These are phyloP conservation scores for Nymphaea colorata DNA, from an alignment of 164 flowering plant genomes.

Conservation along the genomic window DNA sequence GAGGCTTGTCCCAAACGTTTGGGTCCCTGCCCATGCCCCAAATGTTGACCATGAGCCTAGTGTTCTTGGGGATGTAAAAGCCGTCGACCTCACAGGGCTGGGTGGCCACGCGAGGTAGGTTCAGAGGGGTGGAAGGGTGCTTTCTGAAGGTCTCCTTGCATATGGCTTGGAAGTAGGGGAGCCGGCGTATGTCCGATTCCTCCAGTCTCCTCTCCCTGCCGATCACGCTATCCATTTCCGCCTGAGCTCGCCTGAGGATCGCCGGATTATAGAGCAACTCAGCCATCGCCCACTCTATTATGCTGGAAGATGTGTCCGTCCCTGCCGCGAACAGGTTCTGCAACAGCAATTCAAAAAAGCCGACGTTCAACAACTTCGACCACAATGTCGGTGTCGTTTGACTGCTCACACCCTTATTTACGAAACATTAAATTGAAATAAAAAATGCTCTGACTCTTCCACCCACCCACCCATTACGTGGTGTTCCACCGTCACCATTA, in stretches of 20 bases:
- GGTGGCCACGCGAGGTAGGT: slow-evolving; percentile 10
- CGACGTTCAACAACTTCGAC: too few species aligned
- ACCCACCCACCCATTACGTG: too few species aligned
- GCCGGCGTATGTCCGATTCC: slow-evolving; percentile 16
- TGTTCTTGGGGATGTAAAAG: slow-evolving; percentile 21
- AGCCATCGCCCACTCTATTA: slow-evolving; percentile 24
- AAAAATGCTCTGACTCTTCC: too few species aligned
- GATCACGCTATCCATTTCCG: slow-evolving; percentile 15
- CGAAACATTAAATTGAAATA: too few species aligned
- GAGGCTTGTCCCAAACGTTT: slow-evolving; percentile 24
- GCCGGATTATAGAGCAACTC: slow-evolving; percentile 14
- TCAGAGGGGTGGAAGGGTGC: slow-evolving; percentile 21
- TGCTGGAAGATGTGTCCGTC: slow-evolving; percentile 15
- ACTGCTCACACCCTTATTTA: neutral
- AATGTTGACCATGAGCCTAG: slow-evolving; percentile 21
- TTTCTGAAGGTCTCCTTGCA: slow-evolving; percentile 28
- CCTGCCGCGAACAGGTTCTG: slow-evolving; percentile 2
- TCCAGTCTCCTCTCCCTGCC: slow-evolving; percentile 11
- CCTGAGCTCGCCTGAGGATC: slow-evolving; percentile 15
- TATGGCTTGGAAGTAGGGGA: slow-evolving; percentile 24
- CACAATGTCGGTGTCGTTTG: neutral
- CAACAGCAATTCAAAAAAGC: too few species aligned
- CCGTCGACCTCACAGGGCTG: slow-evolving; percentile 18
- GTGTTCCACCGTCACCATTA: too few species aligned
- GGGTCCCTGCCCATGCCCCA: slow-evolving; percentile 46